phyloP scores from a whole-genome alignment of 2,329 filamentous ascomycete species.

The Trichoderma guizhouense region DNA sequence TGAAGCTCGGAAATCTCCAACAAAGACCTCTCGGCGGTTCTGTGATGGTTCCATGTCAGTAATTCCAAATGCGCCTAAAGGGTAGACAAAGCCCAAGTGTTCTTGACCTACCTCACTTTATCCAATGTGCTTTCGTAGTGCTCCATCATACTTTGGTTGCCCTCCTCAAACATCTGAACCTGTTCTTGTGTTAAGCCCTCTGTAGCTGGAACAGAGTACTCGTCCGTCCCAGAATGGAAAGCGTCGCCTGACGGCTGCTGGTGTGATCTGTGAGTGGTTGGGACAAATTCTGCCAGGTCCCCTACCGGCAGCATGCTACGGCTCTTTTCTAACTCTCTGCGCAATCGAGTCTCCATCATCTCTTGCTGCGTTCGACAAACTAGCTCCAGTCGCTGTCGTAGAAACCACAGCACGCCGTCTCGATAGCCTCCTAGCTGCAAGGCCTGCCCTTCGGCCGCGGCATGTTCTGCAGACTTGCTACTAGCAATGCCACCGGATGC shows the following conservation, averaged over 20 bases:
- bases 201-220: conserved; percentile 23
- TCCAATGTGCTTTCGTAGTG: conserved; percentile 92
- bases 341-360: conserved; percentile 90
- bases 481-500: conserved; percentile 56
- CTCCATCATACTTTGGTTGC: conserved; percentile 88
- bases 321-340: conserved; percentile 82
- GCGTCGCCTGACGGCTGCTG: not conserved
- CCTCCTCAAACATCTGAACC: conserved; percentile 86
- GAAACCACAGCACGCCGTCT: conserved; percentile 79
- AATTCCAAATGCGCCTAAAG: not conserved
- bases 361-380: conserved; percentile 75
- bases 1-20: conserved; percentile 92
- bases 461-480: conserved; percentile 61
- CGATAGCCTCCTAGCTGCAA: conserved; percentile 67
- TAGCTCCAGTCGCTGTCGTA: conserved; percentile 71
- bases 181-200: conserved; percentile 75
- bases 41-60: conserved; percentile 34
- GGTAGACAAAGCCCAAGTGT: not conserved
- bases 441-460: conserved; percentile 66
- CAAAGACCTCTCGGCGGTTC: conserved; percentile 83
- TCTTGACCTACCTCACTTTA: conserved; percentile 75
- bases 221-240: not conserved
- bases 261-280: conserved; percentile 20
- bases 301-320: conserved; percentile 64
- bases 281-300: conserved; percentile 34